Conservation (phyloP, 352 stramenopile species). For the Pythium aquatile region DNA sequence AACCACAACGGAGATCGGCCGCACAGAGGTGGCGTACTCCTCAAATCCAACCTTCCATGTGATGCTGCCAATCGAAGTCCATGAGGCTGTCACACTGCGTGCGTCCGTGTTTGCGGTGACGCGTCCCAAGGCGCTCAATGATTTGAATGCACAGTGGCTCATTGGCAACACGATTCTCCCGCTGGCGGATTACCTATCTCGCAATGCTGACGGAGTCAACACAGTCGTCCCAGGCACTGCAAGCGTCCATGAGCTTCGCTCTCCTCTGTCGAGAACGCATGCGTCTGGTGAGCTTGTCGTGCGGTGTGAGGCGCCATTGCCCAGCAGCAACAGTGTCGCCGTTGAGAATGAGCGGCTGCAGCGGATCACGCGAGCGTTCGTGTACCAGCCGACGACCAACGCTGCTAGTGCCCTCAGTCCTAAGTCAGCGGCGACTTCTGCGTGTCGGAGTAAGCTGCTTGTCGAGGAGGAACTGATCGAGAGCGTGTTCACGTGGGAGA, state of each 20-base stretch:
- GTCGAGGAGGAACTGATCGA: conserved; percentile 87
- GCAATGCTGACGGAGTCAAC: conserved; percentile 29
- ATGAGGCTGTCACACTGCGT: conserved; percentile 46
- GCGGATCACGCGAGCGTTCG: conserved; percentile 74
- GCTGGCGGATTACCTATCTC: conserved; percentile 47
- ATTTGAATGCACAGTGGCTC: conserved; percentile 74
- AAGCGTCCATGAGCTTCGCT: conserved; percentile 58
- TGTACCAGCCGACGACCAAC: conserved; percentile 55
- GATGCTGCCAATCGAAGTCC: conserved; percentile 70
- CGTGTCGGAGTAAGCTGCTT: conserved; percentile 50
- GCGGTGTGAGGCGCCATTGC: conserved; percentile 68
- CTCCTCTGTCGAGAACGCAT: conserved; percentile 54
- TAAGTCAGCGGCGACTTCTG: neutral
- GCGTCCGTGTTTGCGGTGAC: conserved; percentile 71
- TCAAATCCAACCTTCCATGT: conserved; percentile 76
- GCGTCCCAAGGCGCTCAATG: conserved; percentile 47
- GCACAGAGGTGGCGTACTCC: conserved; percentile 69
- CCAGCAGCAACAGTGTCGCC: conserved; percentile 40
- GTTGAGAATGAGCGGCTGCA: conserved; percentile 39
- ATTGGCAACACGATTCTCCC: conserved; percentile 61
- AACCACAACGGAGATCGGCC: conserved; percentile 56
- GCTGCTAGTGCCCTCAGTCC: conserved; percentile 17
- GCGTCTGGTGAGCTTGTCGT: conserved; percentile 76
- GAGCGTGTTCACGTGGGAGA: conserved; percentile 87
- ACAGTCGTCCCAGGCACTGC: conserved; percentile 22